Conservation (phyloP, 1,284 basidiomycete genomes). For the Ceratobasidium sp. region DNA sequence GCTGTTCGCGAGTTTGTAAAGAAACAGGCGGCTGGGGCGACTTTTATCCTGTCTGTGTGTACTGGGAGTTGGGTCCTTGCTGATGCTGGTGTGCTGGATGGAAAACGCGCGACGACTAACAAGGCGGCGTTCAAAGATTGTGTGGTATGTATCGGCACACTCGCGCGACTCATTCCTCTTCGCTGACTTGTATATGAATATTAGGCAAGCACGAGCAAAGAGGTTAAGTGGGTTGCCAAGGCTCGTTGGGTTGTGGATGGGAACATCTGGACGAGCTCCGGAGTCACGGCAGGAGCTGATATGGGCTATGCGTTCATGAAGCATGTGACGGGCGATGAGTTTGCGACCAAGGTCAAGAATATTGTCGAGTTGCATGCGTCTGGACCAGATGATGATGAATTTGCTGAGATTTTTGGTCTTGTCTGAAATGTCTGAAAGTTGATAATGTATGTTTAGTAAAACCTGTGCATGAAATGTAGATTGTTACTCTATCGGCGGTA, state of each 20-base stretch:
- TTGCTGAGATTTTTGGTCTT: slow-evolving; percentile 27
- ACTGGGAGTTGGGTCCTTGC: slow-evolving; percentile 47
- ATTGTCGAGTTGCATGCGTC: slow-evolving; percentile 32
- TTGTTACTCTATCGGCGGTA: background rate
- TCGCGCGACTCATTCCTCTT: background rate
- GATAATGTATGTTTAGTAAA: background rate
- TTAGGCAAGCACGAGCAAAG: slow-evolving; percentile 38
- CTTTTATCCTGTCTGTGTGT: slow-evolving; percentile 47
- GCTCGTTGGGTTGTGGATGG: slow-evolving; percentile 61
- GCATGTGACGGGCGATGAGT: slow-evolving; percentile 22
- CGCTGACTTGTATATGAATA: background rate
- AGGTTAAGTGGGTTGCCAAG: slow-evolving; percentile 55
- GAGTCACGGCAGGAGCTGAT: slow-evolving; percentile 59
- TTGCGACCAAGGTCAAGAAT: slow-evolving; percentile 38
- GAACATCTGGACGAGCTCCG: slow-evolving; percentile 59
- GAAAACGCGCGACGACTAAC: slow-evolving; percentile 47
- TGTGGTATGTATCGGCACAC: slow-evolving; percentile 23
- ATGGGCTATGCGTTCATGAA: slow-evolving; percentile 57
- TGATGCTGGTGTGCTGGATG: slow-evolving; percentile 45
- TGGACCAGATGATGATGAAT: slow-evolving; percentile 34
- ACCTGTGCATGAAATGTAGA: background rate
- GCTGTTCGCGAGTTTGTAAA: slow-evolving; percentile 34
- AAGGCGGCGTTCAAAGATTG: slow-evolving; percentile 37
- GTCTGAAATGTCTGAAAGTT: background rate
- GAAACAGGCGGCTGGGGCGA: slow-evolving; percentile 16